Evolutionary conservation across 2,329 filamentous ascomycete species (phyloP), one percentile per base, ranked within the genome.

Genomic region (Scleromitrula shiraiana): DNA sequence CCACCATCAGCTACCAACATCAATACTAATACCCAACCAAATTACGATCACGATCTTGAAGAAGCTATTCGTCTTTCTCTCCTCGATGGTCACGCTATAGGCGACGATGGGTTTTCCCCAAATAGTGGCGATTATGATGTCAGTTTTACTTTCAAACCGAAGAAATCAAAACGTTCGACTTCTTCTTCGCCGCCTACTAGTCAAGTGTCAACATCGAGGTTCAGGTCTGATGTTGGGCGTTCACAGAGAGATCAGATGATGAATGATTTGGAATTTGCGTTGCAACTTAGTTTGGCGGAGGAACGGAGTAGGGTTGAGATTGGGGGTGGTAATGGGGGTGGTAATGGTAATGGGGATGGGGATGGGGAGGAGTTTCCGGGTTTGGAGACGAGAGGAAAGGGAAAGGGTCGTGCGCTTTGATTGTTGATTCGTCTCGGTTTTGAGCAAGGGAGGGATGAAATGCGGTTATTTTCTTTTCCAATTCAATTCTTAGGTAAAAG

Each of bases 51-150:
- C 51, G 79, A 83, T 58, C 73, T 83, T 8, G 78, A 82, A 63
- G 72, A 77, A 45, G 80, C 80, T 1, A 78, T 83, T 32, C 74
- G 78, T 0, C 66, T 83, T 8, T 82, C 77, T 2, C 65, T 83
- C 6, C 66, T 82, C 43, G 78, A 83, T 54, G 70, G 71, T 5
- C 69, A 71, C 30, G 71, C 75, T 45, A 73, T 75, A 23, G 57
- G 61, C 2, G 46, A 24, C 3, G 35, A 49, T 15, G 70, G 67
- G 1, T 65, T 70, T 36, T 74, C 72, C 3, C 70, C 74, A 0
- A 66, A 59, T 8, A 72, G 63, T 19, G 68, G 70, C 15, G 74
- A 73, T 14, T 75, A 73, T 51, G 74, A 77, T 32, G 72, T 75
- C 40, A 67, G 72, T 12, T 67, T 80, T 56, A 75, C 65, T 39